These are phyloP conservation scores for Chaetomiaceae sp. DNA, from an alignment of 2,329 filamentous ascomycete genomes.

Conservation along the genomic window DNA sequence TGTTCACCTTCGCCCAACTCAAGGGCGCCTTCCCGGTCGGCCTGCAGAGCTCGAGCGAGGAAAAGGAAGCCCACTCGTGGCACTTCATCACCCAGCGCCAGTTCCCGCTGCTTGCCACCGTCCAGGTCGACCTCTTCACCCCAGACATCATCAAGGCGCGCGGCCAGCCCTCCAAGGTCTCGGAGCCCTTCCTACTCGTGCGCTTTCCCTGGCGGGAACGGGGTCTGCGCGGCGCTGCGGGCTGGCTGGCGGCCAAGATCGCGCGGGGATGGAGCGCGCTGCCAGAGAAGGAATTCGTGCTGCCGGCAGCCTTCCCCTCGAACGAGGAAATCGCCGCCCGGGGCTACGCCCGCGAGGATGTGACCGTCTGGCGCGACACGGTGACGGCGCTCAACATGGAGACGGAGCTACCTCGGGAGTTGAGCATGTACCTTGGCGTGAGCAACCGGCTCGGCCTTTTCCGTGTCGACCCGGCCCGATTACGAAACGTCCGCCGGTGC, in stretches of 20 bases:
- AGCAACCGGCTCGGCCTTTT: slow-evolving; percentile 64
- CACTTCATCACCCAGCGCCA: slow-evolving; percentile 67
- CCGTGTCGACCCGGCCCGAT: slow-evolving; percentile 55
- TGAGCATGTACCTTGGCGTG: slow-evolving; percentile 62
- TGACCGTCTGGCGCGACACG: slow-evolving; percentile 62
- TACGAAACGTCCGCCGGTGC: slow-evolving; percentile 56
- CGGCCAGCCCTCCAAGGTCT: slow-evolving; percentile 43
- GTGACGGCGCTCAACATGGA: slow-evolving; percentile 53
- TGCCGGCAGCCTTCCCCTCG: slow-evolving; percentile 62
- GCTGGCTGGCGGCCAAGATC: slow-evolving; percentile 48
- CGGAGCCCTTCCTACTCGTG: slow-evolving; percentile 58
- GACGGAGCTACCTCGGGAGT: slow-evolving; percentile 55
- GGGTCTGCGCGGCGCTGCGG: slow-evolving; percentile 46
- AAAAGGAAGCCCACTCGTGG: slow-evolving; percentile 51
- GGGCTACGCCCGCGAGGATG: slow-evolving; percentile 55
- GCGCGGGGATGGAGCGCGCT: slow-evolving; percentile 44
- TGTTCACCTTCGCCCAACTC: slow-evolving; percentile 76
- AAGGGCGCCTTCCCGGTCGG: slow-evolving; percentile 44
- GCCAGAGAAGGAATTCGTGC: slow-evolving; percentile 59
- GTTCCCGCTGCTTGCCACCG: slow-evolving; percentile 65
- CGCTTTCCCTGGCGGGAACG: slow-evolving; percentile 58
- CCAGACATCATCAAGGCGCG: slow-evolving; percentile 52
- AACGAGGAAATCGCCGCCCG: slow-evolving; percentile 52
- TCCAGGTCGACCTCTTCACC: slow-evolving; percentile 65
- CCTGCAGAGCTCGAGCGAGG: slow-evolving; percentile 32